A percentile compares a stretch with the other conserved stretches of the same genome.
Evolutionary conservation across 352 stramenopile species (phyloP).

Genomic region (Thraustochytrium sp.): DNA sequence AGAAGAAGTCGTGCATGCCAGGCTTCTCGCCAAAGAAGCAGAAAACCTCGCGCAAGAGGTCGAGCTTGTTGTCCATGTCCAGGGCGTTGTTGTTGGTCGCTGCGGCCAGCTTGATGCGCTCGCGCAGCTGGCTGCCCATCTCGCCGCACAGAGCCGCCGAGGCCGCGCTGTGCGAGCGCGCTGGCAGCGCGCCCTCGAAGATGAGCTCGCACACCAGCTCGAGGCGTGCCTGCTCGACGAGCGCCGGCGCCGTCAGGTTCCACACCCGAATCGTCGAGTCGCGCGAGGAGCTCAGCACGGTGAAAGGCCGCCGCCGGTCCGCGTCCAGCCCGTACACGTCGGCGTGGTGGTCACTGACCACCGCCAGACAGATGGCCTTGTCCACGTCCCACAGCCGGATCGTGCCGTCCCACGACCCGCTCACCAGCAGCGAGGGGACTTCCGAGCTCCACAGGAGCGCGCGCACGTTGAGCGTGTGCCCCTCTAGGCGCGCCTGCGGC

Average conservation of each 20-base stretch:
- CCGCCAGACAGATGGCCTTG: not conserved
- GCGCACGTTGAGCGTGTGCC: constrained; percentile 46
- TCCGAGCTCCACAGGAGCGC: constrained; percentile 47
- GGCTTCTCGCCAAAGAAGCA: not conserved
- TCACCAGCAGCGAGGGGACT: not conserved
- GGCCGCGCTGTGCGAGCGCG: not conserved
- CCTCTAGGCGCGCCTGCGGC: constrained; percentile 34
- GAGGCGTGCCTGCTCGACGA: not conserved
- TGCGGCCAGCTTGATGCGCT: not conserved
- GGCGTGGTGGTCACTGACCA: constrained; percentile 46
- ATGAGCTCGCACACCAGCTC: not conserved
- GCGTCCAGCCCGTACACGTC: constrained; percentile 50
- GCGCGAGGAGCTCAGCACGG: constrained; percentile 47
- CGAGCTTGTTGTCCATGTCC: constrained; percentile 11
- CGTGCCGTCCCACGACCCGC: constrained; percentile 46
- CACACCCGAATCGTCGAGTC: constrained; percentile 49
- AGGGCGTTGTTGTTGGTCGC: not conserved
- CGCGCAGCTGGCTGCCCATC: not conserved
- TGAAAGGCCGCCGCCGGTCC: constrained; percentile 34
- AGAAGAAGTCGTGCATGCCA: not conserved
- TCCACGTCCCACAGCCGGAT: constrained; percentile 48
- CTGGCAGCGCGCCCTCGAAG: not conserved
- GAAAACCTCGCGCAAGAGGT: not conserved
- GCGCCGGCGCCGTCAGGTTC: not conserved
- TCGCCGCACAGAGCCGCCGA: not conserved